Evolutionary conservation across 106 monocot genomes (phyloP), one percentile per base, ranked within the genome.

Genomic region (Gastrodia elata): DNA sequence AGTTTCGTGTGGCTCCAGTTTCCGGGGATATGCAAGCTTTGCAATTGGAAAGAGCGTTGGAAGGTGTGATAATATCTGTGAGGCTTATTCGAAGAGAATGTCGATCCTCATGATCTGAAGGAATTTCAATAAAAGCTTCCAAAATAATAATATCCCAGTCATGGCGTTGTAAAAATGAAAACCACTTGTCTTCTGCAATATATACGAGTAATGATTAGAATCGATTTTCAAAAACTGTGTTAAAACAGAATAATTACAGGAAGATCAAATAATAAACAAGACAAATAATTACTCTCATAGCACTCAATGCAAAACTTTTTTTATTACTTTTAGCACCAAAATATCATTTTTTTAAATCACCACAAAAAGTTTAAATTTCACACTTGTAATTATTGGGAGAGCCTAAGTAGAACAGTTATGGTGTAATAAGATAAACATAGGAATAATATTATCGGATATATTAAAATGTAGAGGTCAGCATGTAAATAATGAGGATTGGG

Each of bases 91-190:
- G 72, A 6, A 88, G 41, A 40, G 77, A 77, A 34, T 79, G 75
- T 5, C 83, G 38, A 56, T 77, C 74, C 33, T 82, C 88, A 14
- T 40, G 39, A 11, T 39, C 40, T 58, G 83, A 76, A 52, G 88
- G 86, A 24, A 80, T 79, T 65, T 86, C 83, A 56, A 98, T 58
- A 10, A 88, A 68, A 73, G 90, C 97, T 11, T 98, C 93, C 86
- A 93, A 79, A 6, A 85, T 16, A 33, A 98, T 61, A 35, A 98
- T 87, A 16, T 98, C 93, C 97, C 93, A 98, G 33, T 90, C 90
- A 75, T 85, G 77, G 74, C 91, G 86, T 71, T 83, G 72, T 39
- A 93, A 42, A 76, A 98, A 93, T 24, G 97, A 93, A 80, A 91
- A 85, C 73, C 84, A 73, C 44, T 67, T 79, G 37, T 93, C 88